Base-by-base conservation (phyloP, 805 yeast genomes). In the Dipodascus albidus region DNA sequence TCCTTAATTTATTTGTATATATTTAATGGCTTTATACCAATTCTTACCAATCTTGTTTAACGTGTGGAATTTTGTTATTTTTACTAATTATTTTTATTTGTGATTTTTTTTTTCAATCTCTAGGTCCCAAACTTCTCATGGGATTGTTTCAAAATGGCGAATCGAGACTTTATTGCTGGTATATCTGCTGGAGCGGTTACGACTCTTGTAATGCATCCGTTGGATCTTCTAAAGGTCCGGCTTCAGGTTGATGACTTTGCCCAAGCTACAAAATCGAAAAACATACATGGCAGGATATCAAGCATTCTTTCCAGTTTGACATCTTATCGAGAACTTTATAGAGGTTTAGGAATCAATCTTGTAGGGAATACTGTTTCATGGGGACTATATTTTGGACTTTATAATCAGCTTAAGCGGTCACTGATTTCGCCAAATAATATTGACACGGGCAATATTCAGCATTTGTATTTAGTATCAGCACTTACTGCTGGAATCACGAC, bases 281-380 rank as follows among this genome's bases (percentile, higher is more conserved):
- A 19, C 19, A 19, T 21, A 1, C 33, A 23, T 27, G 17, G 47
- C 21, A 52, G 49, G 15, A 22, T 53, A 14, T 20, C 14, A 19
- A 21, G n/a, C 11, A 19, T 2, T 2, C 47, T 19, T 14, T 19
- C 49, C 42, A 24, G 19, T 15, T 60, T 8, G 47, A 59, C 49
- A 22, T 65, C 2, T 60, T 52, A 23, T 17, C 27, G 31, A 4
- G 77, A 70, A 49, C 58, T 74, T 51, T 89, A 90, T 62, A 73
- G 96, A 53, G 97, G 97, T 0, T 71, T 89, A 1, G 73, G 80
- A 0, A 87, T 95, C 1, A 93, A 90, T 63, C 61, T 91, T 2
- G 41, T 87, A 0, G 99, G 98, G 0, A 88, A 89, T 59, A 80
- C 95, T 0, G 65, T 80, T 0, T 91, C 96, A 0, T 93, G 99